Conservation (phyloP, 345 rosid genomes). For the Salix koriyanagi region DNA sequence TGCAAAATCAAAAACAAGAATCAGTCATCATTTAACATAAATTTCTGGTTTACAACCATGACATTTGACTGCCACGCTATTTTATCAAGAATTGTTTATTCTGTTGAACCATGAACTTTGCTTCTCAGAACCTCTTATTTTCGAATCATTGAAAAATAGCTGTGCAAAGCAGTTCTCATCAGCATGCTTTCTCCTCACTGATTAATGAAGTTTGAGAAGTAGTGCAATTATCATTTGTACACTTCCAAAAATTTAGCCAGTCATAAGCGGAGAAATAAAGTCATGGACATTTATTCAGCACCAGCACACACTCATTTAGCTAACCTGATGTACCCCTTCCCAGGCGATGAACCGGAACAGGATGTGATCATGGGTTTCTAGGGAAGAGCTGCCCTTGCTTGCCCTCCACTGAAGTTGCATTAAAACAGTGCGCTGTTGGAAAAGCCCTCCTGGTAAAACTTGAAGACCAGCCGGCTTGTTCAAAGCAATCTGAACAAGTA, state of each 20-base stretch:
- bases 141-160: background rate
- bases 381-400: slow-evolving; percentile 30
- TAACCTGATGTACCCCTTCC: slow-evolving; percentile 95
- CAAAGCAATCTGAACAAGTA: slow-evolving; percentile 58
- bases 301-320: background rate
- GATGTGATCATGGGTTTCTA: slow-evolving; percentile 38
- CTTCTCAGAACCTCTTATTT: background rate
- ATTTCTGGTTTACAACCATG: background rate
- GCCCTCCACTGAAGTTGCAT: slow-evolving; percentile 70
- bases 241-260: background rate
- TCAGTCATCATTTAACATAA: background rate
- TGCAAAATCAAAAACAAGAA: background rate
- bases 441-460: slow-evolving; percentile 91
- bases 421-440: slow-evolving; percentile 82
- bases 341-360: slow-evolving; percentile 83
- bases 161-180: background rate
- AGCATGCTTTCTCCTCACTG: background rate
- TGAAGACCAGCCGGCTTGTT: slow-evolving; percentile 92
- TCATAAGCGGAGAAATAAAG: background rate
- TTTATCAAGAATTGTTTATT: background rate
- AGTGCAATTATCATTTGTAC: background rate
- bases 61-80: background rate
- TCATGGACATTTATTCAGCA: background rate
- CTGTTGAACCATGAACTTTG: background rate
- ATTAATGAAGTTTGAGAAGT: background rate